Conservation (phyloP, 2,329 filamentous ascomycete genomes). For the Penicillium decumbens region DNA sequence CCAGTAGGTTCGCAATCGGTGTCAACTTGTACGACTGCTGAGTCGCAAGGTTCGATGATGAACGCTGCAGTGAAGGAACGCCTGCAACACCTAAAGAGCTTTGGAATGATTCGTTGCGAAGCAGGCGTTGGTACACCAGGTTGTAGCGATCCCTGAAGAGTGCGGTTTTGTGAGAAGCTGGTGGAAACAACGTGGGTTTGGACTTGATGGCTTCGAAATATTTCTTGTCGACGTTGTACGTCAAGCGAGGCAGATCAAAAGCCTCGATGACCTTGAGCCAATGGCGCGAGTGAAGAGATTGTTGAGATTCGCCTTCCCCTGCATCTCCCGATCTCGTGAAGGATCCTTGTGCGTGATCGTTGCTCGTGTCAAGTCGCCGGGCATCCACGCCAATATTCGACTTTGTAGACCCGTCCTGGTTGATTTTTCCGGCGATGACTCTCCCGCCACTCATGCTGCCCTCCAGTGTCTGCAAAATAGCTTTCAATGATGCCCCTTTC, state of each 20-base stretch:
- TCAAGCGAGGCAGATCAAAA: slow-evolving; percentile 68
- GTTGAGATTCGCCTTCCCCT: slow-evolving; percentile 55
- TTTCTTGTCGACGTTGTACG: slow-evolving; percentile 61
- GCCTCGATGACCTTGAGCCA: slow-evolving; percentile 83
- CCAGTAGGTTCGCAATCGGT: slow-evolving; percentile 69
- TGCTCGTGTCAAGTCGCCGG: slow-evolving; percentile 44
- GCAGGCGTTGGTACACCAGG: slow-evolving; percentile 82
- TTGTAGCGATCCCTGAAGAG: slow-evolving; percentile 89
- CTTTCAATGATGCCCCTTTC: slow-evolving; percentile 62
- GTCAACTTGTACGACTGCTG: slow-evolving; percentile 81
- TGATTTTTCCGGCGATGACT: slow-evolving; percentile 47
- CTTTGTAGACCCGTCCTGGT: slow-evolving; percentile 20
- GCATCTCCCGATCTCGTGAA: slow-evolving; percentile 43
- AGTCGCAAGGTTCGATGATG: slow-evolving; percentile 52
- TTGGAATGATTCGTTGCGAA: slow-evolving; percentile 92
- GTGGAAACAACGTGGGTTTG: slow-evolving; percentile 68
- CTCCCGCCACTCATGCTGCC: slow-evolving; percentile 83
- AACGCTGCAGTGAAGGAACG: slow-evolving; percentile 53
- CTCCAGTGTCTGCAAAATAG: slow-evolving; percentile 78
- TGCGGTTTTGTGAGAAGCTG: slow-evolving; percentile 73
- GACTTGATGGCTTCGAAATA: slow-evolving; percentile 74
- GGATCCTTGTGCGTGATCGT: slow-evolving; percentile 39
- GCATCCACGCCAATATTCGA: slow-evolving; percentile 44
- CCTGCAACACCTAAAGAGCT: slow-evolving; percentile 65
- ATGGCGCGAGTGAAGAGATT: slow-evolving; percentile 65